Conservation (phyloP, 2,329 filamentous ascomycete species). For the Monilinia aucupariae region DNA sequence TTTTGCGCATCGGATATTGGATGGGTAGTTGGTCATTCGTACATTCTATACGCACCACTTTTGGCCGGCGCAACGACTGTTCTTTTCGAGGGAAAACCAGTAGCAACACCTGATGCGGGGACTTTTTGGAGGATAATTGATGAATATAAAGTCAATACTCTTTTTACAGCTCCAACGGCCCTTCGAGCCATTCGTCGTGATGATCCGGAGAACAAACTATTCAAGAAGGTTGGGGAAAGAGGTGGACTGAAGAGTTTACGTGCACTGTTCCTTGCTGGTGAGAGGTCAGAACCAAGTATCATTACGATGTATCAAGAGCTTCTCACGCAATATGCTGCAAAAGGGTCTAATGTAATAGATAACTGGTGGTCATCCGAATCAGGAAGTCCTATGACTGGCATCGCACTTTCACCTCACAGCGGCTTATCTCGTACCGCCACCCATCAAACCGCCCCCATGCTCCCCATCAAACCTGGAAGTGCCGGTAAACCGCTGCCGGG, state of each 20-base stretch:
- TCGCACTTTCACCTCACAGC: constrained; percentile 58
- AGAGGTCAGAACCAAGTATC: constrained; percentile 83
- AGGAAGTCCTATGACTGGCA: constrained; percentile 62
- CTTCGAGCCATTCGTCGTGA: constrained; percentile 82
- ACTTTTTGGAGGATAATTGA: constrained; percentile 84
- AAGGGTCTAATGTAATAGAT: constrained; percentile 58
- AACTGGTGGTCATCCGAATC: constrained; percentile 73
- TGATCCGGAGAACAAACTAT: constrained; percentile 66
- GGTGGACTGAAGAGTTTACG: constrained; percentile 67
- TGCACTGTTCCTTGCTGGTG: constrained; percentile 80
- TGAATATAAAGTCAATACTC: constrained; percentile 75
- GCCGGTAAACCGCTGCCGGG: constrained; percentile 89
- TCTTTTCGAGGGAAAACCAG: constrained; percentile 88
- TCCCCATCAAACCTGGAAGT: constrained; percentile 72
- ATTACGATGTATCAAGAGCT: constrained; percentile 75
- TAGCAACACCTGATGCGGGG: constrained; percentile 81
- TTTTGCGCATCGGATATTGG: constrained; percentile 73
- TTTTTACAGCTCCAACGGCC: constrained; percentile 85
- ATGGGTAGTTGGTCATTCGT: constrained; percentile 83
- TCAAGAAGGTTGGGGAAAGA: constrained; percentile 57
- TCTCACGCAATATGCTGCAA: constrained; percentile 59
- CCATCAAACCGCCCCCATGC: constrained; percentile 39
- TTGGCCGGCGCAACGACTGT: constrained; percentile 80
- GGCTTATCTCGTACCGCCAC: constrained; percentile 46
- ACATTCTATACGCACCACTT: constrained; percentile 84